Base-by-base conservation (phyloP, 768 basidiomycete genomes). In the Rhizopogon vinicolor region DNA sequence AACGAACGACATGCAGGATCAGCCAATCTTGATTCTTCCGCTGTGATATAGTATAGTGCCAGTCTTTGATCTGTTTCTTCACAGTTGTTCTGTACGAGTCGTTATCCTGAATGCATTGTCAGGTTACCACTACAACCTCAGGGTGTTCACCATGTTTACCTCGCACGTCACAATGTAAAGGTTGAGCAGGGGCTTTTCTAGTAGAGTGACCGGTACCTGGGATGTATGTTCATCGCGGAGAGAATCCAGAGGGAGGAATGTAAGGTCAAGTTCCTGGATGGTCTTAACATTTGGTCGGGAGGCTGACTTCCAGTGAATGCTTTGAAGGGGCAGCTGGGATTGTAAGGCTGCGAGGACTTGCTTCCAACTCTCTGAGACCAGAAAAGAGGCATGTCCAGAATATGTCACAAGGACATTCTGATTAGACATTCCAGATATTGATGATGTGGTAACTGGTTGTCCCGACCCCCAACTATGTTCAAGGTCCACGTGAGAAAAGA, bases 11-110 rank as follows among this genome's bases (percentile, higher is more conserved):
- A 61, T 97, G 89, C 7, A 96, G 76, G 57, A 98, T 88, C 53
- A 98, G 74, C 90, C 95, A 97, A 72, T 97, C 96, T 67, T 94
- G 92, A 63, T 90, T 85, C 72, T 86, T 93, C 60, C 86, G 78
- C 44, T 82, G 72, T 25, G 77, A 71, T 39, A 93, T 74, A 2
- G 78, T 67, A 2, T 77, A 75, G 56, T 91, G 87, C 97, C 97
- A 99, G 57, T 98, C 93, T 62, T 91, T 90, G 60, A 98, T 89
- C 68, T 96, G 91, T 59, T 86, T 89, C 65, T 86, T 88, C 18
- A 89, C 79, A 0, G 81, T 78, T 25, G 77, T 78, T 63, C 86
- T 87, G 76, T 99, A 99, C 3, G 78, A 74, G 45, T 98, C 85
- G 31, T 69, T 77, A 58, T 86, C 82, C 85, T 86, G 56, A 40